Conservation (phyloP, 768 basidiomycete species). For the Phylloporus scabripes region DNA sequence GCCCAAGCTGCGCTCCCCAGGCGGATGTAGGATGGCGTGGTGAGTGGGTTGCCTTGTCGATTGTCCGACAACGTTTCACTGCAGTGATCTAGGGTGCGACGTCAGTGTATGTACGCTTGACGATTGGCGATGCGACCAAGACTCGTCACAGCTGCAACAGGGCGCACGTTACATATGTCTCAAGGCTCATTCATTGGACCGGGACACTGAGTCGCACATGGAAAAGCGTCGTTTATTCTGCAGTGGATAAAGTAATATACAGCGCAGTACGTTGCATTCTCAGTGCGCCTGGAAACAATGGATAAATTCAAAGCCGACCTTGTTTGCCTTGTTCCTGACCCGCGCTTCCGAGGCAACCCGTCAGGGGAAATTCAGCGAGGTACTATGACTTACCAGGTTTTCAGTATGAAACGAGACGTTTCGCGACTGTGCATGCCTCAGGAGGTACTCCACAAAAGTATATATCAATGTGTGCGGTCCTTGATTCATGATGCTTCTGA, state of each 20-base stretch:
- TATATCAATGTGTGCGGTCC: too few relatives aligned
- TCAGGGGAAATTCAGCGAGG: background rate
- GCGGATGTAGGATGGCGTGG: conserved; percentile 5
- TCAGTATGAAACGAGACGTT: too few relatives aligned
- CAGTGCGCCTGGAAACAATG: background rate
- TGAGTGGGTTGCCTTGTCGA: background rate
- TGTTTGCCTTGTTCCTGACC: background rate
- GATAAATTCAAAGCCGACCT: background rate
- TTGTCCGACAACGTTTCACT: too few relatives aligned
- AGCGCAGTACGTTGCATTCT: background rate
- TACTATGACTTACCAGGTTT: background rate
- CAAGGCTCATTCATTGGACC: background rate
- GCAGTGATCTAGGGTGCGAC: background rate
- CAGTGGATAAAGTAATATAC: background rate
- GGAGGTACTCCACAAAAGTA: too few relatives aligned
- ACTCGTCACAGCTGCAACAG: background rate
- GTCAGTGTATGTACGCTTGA: background rate
- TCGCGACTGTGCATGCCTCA: too few relatives aligned
- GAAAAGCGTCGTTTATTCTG: background rate
- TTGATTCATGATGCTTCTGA: too few relatives aligned
- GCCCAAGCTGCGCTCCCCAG: conserved; percentile 23
- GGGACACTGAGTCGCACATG: background rate
- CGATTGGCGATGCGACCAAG: background rate
- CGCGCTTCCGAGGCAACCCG: background rate
- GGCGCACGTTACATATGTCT: background rate